A percentile compares a stretch with the other conserved stretches of the same genome.
phyloP scores from a whole-genome alignment of 176 grass and related monocot genomes.

The Bothriochloa decipiens region DNA sequence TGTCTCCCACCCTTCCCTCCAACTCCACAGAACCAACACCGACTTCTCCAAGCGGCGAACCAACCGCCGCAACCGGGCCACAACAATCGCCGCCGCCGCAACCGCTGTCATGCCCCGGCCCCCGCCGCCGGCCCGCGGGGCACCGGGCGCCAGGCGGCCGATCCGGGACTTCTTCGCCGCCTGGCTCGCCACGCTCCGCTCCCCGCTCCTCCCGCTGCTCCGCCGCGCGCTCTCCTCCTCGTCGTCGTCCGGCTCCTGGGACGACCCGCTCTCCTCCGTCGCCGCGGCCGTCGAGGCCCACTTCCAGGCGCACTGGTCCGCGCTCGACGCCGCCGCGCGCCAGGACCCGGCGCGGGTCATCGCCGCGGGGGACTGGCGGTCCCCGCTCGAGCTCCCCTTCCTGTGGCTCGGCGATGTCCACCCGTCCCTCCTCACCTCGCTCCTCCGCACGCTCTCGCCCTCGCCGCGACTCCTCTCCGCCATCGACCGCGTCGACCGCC shows the following conservation, averaged over 20 bases:
- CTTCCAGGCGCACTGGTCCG: conserved; percentile 66
- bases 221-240: conserved; percentile 53
- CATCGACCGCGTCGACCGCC: conserved; percentile 61
- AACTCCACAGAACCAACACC: neutral
- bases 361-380: conserved; percentile 52
- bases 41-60: conserved; percentile 6
- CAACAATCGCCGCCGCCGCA: conserved; percentile 33
- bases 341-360: conserved; percentile 56
- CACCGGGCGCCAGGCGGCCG: conserved; percentile 37
- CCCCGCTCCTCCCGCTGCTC: conserved; percentile 61
- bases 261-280: conserved; percentile 51
- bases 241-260: conserved; percentile 47
- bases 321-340: conserved; percentile 58
- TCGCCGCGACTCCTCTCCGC: conserved; percentile 48
- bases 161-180: conserved; percentile 64
- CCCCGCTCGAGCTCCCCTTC: conserved; percentile 65
- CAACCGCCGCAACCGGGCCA: conserved; percentile 22
- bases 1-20: conserved; percentile 23
- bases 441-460: conserved; percentile 54
- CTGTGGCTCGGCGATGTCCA: conserved; percentile 70
- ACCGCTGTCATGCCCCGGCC: conserved; percentile 44
- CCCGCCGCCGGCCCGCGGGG: conserved; percentile 45
- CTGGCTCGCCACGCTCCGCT: conserved; percentile 64
- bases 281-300: conserved; percentile 53
- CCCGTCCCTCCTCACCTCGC: conserved; percentile 61